A percentile compares a stretch with the other conserved stretches of the same genome.
phyloP scores from a whole-genome alignment of 2,329 filamentous ascomycete species.

The Exophiala calicioides region DNA sequence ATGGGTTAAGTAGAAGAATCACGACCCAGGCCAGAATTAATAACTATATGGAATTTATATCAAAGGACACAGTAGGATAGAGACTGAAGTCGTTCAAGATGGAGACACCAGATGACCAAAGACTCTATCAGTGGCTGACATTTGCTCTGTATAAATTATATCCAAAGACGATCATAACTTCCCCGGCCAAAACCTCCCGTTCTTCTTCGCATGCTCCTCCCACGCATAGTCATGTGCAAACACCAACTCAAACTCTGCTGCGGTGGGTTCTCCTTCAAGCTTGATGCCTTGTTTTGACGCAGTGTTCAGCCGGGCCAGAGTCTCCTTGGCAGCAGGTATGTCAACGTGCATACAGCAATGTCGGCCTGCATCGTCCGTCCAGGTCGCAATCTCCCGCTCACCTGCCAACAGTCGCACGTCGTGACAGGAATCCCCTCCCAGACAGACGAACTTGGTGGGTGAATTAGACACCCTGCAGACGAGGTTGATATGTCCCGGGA shows the following conservation, averaged over 20 bases:
- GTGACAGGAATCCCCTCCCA: conserved; percentile 39
- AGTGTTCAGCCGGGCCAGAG: conserved; percentile 26
- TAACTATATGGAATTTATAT: too few relatives aligned
- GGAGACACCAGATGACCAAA: too few relatives aligned
- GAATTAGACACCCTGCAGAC: conserved; percentile 29
- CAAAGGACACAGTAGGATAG: too few relatives aligned
- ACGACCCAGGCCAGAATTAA: too few relatives aligned
- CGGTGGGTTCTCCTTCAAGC: conserved; percentile 13
- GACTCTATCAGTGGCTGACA: too few relatives aligned
- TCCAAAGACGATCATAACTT: conserved; percentile 17
- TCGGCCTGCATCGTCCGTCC: conserved; percentile 32
- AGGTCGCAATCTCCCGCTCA: conserved; percentile 36
- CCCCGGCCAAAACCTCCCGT: conserved; percentile 26
- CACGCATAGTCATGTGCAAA: conserved; percentile 38
- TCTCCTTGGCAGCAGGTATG: conserved; percentile 30
- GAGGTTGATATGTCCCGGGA: conserved; percentile 39
- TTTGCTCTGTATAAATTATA: too few relatives aligned
- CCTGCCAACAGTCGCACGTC: conserved; percentile 34
- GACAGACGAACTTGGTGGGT: conserved; percentile 31
- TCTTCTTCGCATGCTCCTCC: conserved; percentile 29
- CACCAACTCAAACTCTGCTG: conserved; percentile 36
- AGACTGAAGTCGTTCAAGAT: too few relatives aligned
- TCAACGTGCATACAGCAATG: conserved; percentile 37
- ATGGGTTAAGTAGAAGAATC: too few relatives aligned
- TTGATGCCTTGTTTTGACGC: conserved; percentile 24